Percentiles rank a stretch among this genome's conserved stretches.
These are phyloP conservation scores for Penstemon eatonii DNA, from an alignment of 257 asterid species.

Conservation along the genomic window DNA sequence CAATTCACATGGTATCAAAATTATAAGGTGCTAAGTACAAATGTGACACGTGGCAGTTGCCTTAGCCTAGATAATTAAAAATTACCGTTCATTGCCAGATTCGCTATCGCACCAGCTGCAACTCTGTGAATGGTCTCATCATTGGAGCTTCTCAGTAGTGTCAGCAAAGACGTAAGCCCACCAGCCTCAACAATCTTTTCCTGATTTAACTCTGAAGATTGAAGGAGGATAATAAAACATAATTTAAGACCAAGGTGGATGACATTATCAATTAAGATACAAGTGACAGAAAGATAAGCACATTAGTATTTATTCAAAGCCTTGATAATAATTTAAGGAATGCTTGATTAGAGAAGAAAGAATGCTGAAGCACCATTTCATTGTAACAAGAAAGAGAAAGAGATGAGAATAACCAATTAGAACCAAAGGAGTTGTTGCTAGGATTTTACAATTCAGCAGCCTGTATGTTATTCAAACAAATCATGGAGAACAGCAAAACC, in stretches of 20 bases:
- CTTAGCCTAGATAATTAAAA: constrained; percentile 15
- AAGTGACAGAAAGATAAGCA: background rate
- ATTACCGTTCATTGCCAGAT: constrained; percentile 89
- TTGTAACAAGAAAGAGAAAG: background rate
- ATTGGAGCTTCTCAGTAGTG: constrained; percentile 59
- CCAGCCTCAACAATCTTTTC: constrained; percentile 84
- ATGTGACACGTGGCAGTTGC: too few relatives aligned
- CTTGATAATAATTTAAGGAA: too few relatives aligned
- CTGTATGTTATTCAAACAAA: background rate
- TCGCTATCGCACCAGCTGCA: constrained; percentile 95
- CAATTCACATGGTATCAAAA: constrained; percentile 25
- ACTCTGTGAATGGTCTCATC: constrained; percentile 80
- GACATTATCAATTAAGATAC: background rate
- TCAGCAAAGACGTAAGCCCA: constrained; percentile 75
- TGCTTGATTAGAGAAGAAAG: too few relatives aligned
- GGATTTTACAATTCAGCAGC: background rate
- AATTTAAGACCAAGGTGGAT: background rate
- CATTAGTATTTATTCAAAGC: too few relatives aligned
- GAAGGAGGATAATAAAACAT: background rate
- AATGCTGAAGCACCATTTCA: too few relatives aligned
- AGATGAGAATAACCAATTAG: too few relatives aligned
- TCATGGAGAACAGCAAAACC: background rate
- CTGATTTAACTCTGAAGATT: constrained; percentile 69
- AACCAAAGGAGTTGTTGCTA: background rate
- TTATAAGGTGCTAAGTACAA: constrained; percentile 6